Evolutionary conservation across 2,329 filamentous ascomycete genomes (phyloP).

Genomic region (Phaeophleospora eucalypticola): DNA sequence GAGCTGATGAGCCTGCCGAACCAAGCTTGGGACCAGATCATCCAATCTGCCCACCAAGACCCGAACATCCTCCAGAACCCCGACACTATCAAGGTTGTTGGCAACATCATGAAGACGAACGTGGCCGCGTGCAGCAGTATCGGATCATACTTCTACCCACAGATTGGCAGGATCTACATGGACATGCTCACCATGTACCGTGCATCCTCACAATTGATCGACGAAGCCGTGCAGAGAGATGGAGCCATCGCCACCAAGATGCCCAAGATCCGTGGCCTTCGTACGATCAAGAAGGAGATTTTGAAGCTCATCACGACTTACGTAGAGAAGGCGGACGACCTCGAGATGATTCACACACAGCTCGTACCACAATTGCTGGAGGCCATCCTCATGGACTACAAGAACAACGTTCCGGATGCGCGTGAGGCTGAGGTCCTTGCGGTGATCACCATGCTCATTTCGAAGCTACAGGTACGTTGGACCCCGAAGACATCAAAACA

Average conservation of each 20-base stretch:
- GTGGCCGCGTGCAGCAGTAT: constrained; percentile 97
- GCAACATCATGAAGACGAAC: constrained; percentile 99
- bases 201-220: constrained; percentile 93
- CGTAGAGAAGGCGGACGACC: constrained; percentile 94
- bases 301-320: constrained; percentile 97
- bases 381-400: constrained; percentile 91
- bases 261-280: constrained; percentile 87
- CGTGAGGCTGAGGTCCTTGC: constrained; percentile 94
- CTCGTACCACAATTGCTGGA: constrained; percentile 96
- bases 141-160: constrained; percentile 94
- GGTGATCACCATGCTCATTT: constrained; percentile 96
- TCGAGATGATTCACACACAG: constrained; percentile 85
- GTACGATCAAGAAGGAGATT: constrained; percentile 99
- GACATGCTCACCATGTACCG: constrained; percentile 99
- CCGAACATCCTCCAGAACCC: constrained; percentile 83
- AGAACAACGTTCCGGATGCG: constrained; percentile 91
- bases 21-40: constrained; percentile 91
- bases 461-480: constrained; percentile 85
- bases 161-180: constrained; percentile 94
- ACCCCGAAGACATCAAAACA: constrained; percentile 50
- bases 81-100: constrained; percentile 96
- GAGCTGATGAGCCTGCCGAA: constrained; percentile 95
- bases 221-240: constrained; percentile 80
- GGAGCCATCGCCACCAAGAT: constrained; percentile 95
- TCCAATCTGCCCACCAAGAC: constrained; percentile 77